Percentiles rank a stretch among this genome's conserved stretches.
These are phyloP conservation scores for Plasmodium fragile DNA, from an alignment of 169 alveolate species.

Conservation along the genomic window DNA sequence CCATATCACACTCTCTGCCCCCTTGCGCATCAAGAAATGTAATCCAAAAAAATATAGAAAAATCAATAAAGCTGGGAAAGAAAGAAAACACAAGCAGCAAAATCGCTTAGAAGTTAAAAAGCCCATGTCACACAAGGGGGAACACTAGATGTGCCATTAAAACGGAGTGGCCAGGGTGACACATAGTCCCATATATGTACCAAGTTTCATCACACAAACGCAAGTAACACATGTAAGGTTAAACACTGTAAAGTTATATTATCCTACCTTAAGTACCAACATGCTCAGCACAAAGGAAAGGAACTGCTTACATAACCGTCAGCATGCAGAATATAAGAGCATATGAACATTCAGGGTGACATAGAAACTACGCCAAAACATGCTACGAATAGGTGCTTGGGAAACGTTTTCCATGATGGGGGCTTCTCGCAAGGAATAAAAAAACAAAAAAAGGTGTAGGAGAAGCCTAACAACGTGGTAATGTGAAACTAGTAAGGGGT, in stretches of 20 bases:
- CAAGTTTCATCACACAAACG: background rate
- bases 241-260: background rate
- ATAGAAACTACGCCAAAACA: background rate
- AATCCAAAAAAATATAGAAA: background rate
- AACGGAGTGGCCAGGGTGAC: background rate
- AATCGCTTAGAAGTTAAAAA: background rate
- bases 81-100: background rate
- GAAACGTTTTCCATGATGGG: background rate
- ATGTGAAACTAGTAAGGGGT: background rate
- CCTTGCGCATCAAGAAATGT: background rate
- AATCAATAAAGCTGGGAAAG: background rate
- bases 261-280: background rate
- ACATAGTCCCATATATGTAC: background rate
- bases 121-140: background rate
- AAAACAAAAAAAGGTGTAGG: background rate
- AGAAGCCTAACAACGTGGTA: background rate
- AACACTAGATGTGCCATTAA: background rate
- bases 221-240: background rate
- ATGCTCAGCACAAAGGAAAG: background rate
- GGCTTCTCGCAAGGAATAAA: background rate
- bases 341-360: background rate
- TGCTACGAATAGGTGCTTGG: background rate
- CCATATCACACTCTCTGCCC: background rate
- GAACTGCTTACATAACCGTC: background rate
- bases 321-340: background rate